Evolutionary conservation across 169 alveolate species (phyloP), one percentile per base, ranked within the genome.

Genomic region (Plasmodium sp.): DNA sequence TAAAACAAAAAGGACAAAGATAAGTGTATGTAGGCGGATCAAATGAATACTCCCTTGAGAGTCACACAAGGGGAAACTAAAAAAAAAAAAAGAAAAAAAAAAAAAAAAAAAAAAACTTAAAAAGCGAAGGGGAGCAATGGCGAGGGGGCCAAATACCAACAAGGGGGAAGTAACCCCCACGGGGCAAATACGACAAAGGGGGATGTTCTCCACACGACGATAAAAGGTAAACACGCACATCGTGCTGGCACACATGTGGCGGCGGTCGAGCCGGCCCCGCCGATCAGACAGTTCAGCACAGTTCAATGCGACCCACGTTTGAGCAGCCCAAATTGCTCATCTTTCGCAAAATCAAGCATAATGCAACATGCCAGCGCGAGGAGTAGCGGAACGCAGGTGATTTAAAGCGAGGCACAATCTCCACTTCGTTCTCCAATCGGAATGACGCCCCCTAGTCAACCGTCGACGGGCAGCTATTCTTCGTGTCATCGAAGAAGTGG

Each of bases 381-480:
- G 62, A 0, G 62, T 5, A 51, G 58, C 58, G n/a, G 14, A 48
- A 48, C 18, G 18, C 18, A 2, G 10, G 14, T 48, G 58, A 48
- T 48, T 48, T 18, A 12, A 12, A 18, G 0, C 58, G 18, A 48
- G 58, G 16, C 10, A 48, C 18, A 51, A 51, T n/a, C 39, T 67
- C 77, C 7, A 5, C 34, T 67, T n/a, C 77, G 27, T 67, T 67
- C n/a, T 67, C 43, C 77, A 7, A 67, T 22, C 5, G 12, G 43
- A 67, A 27, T 14, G 34, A 43, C 2, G 77, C 14, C n/a, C 33
- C 62, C 6, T 56, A 39, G 27, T 62, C 93, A 36, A 86, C 86
- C 22, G 93, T 75, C 18, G 93, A 86, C 9, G 93, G 41, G 71
- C 81, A 86, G 45, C 93, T 85, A 56, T 75, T 31, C 72, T 77